Evolutionary conservation across 2,329 filamentous ascomycete species (phyloP), one percentile per base, ranked within the genome.

Genomic region (Calonectria hawksworthii): DNA sequence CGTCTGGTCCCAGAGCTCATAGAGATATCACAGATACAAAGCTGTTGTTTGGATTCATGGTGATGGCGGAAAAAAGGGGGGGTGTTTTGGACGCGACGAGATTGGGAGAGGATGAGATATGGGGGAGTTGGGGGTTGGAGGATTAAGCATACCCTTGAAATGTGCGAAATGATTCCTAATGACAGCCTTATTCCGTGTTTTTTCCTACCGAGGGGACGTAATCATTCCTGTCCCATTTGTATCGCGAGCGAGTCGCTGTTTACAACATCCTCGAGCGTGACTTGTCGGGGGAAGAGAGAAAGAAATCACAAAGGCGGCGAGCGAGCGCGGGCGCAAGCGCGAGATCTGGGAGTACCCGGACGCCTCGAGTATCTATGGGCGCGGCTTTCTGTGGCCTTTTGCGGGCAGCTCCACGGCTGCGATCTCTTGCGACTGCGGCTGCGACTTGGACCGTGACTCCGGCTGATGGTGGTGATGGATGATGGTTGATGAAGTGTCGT

Each of bases 101-200:
- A 68, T 68, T 74, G 73, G 74, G 65, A 69, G 44, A 70, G 66
- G 59, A 68, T 76, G 74, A 72, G 44, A 72, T 80, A 65, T 61
- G 75, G 56, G 70, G 75, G 63, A 75, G 67, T 70, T 76, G 78
- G 72, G 56, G 36, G 71, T 77, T 71, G 75, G 77, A 75, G 77
- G 74, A 74, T 80, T 79, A 78, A 77, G 79, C 83, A 84, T 84
- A 84, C 83, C 83, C 83, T 83, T 79, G 78, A 80, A 77, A 69
- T 70, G 64, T 78, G 78, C 66, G 68, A 63, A 77, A 74, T 68
- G 51, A 56, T 68, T 75, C 78, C 73, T 76, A 78, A 74, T 74
- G 70, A 73, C 69, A 76, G 75, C 63, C 80, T 76, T 77, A 78
- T 78, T 78, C 76, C 76, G 81, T 63, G 34, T 79, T 68, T 81